Evolutionary conservation across 2,329 filamentous ascomycete species (phyloP), one percentile per base, ranked within the genome.

Genomic region (Purpureocillium takamizusanense): DNA sequence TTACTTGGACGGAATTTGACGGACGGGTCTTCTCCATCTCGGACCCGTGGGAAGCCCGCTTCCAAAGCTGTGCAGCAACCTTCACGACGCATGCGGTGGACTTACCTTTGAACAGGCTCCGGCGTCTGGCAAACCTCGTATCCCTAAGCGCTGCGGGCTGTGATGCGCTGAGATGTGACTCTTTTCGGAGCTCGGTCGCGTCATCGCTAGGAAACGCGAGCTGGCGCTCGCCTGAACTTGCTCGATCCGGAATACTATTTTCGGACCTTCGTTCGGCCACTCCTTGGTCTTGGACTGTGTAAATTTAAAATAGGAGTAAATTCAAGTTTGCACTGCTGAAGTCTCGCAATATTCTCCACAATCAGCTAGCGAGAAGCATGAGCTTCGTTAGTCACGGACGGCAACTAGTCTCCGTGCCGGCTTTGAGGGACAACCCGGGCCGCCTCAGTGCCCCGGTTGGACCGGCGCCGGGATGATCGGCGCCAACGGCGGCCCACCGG

Each of bases 1-100:
- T 43, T 25, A 32, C 15, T 11, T 45, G 23, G 40, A 39, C 31
- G 7, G 41, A 45, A 16, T 37, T 39, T 33, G 14, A 41, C 13
- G 23, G 38, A 13, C 15, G 38, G 16, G 41, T 45, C 21, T 15
- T 43, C 12, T 31, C 33, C 3, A 16, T 42, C 15, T 13, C 35
- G 12, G 39, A 39, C 17, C 13, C 30, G 10, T 17, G 28, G 12
- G 16, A 37, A 28, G 13, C 11, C 4, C 42, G 25, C n/a, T 29
- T 35, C 32, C 9, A 14, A 13, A 17, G 15, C 10, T 34, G 21
- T 13, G 28, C 36, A 11, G 32, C 36, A 6, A 42, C 36, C 17
- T 42, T 42, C 27, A 31, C 38, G 12, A 35, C 37, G 3, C 33
- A 39, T 35, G 16, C 14, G 25, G 32, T 42, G 8, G 8, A 35